Percentiles rank a stretch among this genome's conserved stretches.
Conservation (phyloP, 108 stramenopile genomes). For the Fragilariopsis cylindrus region DNA sequence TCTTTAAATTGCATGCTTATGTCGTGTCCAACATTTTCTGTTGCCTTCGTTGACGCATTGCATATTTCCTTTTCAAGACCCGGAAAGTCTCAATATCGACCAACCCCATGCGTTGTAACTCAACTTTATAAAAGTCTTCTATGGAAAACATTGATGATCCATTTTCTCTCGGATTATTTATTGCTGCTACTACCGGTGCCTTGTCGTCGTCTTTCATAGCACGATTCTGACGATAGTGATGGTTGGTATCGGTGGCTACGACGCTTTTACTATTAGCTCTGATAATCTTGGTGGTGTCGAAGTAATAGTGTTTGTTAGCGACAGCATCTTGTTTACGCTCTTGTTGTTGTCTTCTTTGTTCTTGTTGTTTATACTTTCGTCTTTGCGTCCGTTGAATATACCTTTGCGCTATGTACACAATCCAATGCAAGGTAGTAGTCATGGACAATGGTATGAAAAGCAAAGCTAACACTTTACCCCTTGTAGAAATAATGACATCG, state of each 20-base stretch:
- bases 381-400: constrained; percentile 10
- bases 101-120: constrained; percentile 14
- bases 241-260: neutral
- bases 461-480: neutral
- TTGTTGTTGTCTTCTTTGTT: neutral
- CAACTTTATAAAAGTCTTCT: constrained; percentile 7
- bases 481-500: neutral
- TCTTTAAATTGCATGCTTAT: too few species aligned
- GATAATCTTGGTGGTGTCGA: neutral
- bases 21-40: neutral
- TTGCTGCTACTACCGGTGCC: neutral
- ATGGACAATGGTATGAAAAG: neutral
- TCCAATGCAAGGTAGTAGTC: constrained; percentile 8
- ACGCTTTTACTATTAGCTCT: neutral
- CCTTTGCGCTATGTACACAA: constrained; percentile 10
- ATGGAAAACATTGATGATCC: neutral
- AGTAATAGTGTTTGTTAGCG: neutral
- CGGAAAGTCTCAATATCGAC: constrained; percentile 5
- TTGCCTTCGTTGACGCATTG: neutral
- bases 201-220: neutral
- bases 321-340: neutral
- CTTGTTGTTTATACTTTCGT: neutral
- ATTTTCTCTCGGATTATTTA: neutral
- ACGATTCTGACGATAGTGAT: neutral
- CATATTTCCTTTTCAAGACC: constrained; percentile 16